Percentiles rank a stretch among this genome's conserved stretches.
Evolutionary conservation across 2,329 filamentous ascomycete species (phyloP).

Genomic region (Aspergillus bombycis): DNA sequence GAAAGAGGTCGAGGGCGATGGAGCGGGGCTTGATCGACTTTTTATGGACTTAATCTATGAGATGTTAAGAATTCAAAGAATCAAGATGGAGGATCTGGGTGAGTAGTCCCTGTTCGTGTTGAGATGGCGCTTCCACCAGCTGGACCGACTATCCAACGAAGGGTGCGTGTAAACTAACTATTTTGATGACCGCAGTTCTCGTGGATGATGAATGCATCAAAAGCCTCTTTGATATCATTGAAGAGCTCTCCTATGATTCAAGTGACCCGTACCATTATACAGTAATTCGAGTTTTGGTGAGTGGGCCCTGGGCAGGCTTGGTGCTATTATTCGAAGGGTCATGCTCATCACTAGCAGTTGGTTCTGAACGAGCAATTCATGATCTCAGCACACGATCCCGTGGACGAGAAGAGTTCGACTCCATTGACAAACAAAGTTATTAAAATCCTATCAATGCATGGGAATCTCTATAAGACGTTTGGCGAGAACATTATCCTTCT

Average conservation of each 20-base stretch:
- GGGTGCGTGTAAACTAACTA: not conserved
- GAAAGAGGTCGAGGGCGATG: conserved; percentile 41
- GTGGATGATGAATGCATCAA: conserved; percentile 78
- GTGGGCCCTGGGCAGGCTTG: conserved; percentile 33
- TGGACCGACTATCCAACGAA: not conserved
- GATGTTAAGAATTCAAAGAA: conserved; percentile 87
- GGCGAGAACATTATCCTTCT: conserved; percentile 96
- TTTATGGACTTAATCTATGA: conserved; percentile 91
- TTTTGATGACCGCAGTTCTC: conserved; percentile 44
- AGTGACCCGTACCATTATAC: conserved; percentile 95
- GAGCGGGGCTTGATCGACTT: conserved; percentile 71
- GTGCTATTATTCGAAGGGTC: conserved; percentile 12
- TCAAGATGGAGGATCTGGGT: conserved; percentile 77
- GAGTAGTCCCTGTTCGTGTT: conserved; percentile 41
- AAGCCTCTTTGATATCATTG: conserved; percentile 84
- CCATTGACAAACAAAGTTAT: conserved; percentile 89
- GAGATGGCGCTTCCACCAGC: not conserved
- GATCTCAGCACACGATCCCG: conserved; percentile 67
- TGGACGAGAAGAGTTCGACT: conserved; percentile 43
- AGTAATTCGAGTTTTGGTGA: conserved; percentile 86
- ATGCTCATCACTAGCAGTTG: conserved; percentile 59
- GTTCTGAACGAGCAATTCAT: conserved; percentile 99
- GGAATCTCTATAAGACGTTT: conserved; percentile 85
- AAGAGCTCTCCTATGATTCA: conserved; percentile 81
- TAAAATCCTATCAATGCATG: conserved; percentile 82